A percentile compares a stretch with the other conserved stretches of the same genome.
These are phyloP conservation scores for Epithemia pelagica DNA, from an alignment of 108 stramenopile species.

Conservation along the genomic window DNA sequence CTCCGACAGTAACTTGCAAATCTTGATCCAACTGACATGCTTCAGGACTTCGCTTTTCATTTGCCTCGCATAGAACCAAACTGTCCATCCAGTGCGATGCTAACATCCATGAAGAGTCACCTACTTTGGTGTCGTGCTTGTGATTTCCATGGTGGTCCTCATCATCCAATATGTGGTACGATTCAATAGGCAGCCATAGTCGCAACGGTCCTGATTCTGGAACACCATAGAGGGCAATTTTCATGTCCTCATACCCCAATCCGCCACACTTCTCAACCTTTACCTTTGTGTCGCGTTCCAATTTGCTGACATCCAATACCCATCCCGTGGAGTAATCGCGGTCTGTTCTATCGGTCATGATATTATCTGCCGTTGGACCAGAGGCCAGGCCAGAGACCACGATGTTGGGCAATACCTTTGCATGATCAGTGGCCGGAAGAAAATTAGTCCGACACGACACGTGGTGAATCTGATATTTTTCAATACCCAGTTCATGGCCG, in stretches of 20 bases:
- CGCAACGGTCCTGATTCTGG: conserved; percentile 59
- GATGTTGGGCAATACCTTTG: conserved; percentile 40
- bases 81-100: conserved; percentile 61
- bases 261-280: conserved; percentile 72
- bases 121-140: conserved; percentile 17
- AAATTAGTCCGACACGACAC: conserved; percentile 82
- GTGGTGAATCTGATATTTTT: conserved; percentile 38
- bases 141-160: conserved; percentile 21
- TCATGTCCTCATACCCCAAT: conserved; percentile 83
- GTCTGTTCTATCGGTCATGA: conserved; percentile 48
- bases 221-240: conserved; percentile 78
- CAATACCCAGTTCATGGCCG: conserved; percentile 26
- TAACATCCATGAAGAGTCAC: conserved; percentile 2
- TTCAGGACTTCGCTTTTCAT: conserved; percentile 61
- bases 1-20: conserved; percentile 51
- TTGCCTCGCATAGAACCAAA: conserved; percentile 77
- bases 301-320: conserved; percentile 75
- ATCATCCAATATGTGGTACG: conserved; percentile 4
- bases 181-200: conserved; percentile 69
- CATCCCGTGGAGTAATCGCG: conserved; percentile 58
- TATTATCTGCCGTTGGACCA: conserved; percentile 32
- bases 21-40: conserved; percentile 71
- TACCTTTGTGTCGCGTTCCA: conserved; percentile 70
- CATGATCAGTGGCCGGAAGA: conserved; percentile 53
- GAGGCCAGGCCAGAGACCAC: conserved; percentile 51